Evolutionary conservation across 1,284 basidiomycete species (phyloP).

Genomic region (Thecaphora frezii): DNA sequence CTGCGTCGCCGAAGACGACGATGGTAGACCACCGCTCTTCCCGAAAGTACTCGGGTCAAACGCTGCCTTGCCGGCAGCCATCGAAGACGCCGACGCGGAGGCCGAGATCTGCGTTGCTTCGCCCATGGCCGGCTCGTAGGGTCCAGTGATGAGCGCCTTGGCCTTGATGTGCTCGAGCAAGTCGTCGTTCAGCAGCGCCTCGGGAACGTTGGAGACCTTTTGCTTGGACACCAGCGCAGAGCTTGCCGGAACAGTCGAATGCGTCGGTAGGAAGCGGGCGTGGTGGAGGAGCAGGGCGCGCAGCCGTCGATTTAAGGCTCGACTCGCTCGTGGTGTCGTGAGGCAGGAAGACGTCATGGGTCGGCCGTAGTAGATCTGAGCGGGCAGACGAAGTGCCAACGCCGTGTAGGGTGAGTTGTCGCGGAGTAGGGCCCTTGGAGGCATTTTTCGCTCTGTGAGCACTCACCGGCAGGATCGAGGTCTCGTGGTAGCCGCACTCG

Average conservation of each 20-base stretch:
- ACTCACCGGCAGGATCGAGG: conserved; percentile 76
- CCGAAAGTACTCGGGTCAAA: too few relatives aligned
- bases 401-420: too few relatives aligned
- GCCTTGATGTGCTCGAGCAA: conserved; percentile 45
- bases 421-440: too few relatives aligned
- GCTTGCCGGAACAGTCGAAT: conserved; percentile 8
- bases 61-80: neutral
- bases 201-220: conserved; percentile 17
- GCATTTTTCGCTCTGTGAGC: too few relatives aligned
- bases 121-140: neutral
- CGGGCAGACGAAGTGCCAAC: too few relatives aligned
- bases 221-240: neutral
- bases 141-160: conserved; percentile 42
- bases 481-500: conserved; percentile 87
- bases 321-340: conserved; percentile 33
- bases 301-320: conserved; percentile 21
- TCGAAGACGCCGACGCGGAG: too few relatives aligned
- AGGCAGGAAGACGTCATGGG: conserved; percentile 20
- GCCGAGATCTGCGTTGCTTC: neutral
- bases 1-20: neutral
- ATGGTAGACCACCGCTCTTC: neutral
- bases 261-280: conserved; percentile 31
- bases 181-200: conserved; percentile 26
- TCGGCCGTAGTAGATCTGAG: conserved; percentile 38
- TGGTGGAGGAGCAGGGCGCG: conserved; percentile 23